Conservation (phyloP, 2,329 filamentous ascomycete genomes). For the Elsinoe arachidis region DNA sequence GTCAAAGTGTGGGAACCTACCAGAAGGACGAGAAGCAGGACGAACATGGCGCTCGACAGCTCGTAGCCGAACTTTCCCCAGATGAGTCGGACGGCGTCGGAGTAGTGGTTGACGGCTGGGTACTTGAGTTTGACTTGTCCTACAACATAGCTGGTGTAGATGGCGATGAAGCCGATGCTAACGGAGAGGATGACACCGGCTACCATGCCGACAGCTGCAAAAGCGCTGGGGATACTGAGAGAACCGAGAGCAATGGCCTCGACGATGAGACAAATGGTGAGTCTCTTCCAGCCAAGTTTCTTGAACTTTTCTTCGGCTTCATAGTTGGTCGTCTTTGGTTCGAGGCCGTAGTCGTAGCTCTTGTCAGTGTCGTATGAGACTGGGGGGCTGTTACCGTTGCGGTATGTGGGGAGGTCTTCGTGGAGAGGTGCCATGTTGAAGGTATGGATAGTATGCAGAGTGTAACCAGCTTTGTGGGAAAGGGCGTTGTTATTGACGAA, state of each 20-base stretch:
- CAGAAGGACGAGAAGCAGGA: conserved; percentile 35
- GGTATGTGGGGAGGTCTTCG: neutral
- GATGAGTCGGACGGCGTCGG: conserved; percentile 36
- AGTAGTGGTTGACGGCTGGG: conserved; percentile 36
- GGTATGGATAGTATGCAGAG: too few species aligned
- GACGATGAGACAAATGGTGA: conserved; percentile 44
- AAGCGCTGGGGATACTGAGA: conserved; percentile 47
- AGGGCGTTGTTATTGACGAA: too few species aligned
- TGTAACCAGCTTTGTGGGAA: too few species aligned
- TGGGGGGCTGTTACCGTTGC: neutral
- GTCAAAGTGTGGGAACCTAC: conserved; percentile 38
- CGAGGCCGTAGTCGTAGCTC: conserved; percentile 22
- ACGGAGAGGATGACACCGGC: conserved; percentile 49
- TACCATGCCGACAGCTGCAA: conserved; percentile 47
- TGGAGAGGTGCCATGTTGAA: neutral
- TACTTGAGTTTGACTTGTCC: conserved; percentile 51
- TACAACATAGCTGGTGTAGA: conserved; percentile 54
- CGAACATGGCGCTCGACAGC: conserved; percentile 35
- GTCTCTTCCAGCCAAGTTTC: conserved; percentile 40
- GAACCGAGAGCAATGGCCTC: conserved; percentile 52
- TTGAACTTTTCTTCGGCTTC: conserved; percentile 33
- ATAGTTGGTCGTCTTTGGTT: conserved; percentile 23
- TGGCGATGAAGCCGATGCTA: conserved; percentile 47
- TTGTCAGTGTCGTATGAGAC: conserved; percentile 22
- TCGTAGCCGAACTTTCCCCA: conserved; percentile 37